Conservation (phyloP, 306 rosid species). For the Vachellia collinsii region DNA sequence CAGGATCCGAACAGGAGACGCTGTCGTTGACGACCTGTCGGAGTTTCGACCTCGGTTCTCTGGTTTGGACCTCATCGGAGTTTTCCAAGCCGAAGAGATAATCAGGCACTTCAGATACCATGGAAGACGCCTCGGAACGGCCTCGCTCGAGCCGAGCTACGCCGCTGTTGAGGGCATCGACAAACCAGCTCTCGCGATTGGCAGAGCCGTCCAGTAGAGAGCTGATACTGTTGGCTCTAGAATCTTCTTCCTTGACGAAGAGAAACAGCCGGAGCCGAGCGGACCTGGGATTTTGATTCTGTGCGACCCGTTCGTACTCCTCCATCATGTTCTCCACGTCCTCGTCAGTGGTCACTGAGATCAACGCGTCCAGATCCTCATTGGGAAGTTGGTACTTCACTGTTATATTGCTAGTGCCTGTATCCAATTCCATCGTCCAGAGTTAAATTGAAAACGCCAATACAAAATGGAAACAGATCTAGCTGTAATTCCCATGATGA, state of each 20-base stretch:
- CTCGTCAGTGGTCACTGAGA: constrained; percentile 85
- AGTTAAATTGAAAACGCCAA: neutral
- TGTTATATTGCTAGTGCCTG: constrained; percentile 66
- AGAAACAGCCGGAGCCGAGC: constrained; percentile 86
- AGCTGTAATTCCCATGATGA: neutral
- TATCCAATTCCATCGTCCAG: neutral
- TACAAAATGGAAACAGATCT: too few species aligned
- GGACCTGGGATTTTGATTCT: constrained; percentile 67
- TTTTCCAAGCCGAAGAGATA: constrained; percentile 85
- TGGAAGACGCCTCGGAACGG: constrained; percentile 85
- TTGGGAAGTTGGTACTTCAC: constrained; percentile 96
- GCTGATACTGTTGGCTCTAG: constrained; percentile 69
- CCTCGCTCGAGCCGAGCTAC: constrained; percentile 65
- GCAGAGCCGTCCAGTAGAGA: constrained; percentile 81
- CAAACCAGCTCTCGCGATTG: constrained; percentile 87
- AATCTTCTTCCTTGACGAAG: constrained; percentile 55
- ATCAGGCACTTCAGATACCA: constrained; percentile 90
- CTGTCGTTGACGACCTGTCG: constrained; percentile 45
- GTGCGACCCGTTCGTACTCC: constrained; percentile 80
- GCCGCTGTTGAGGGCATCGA: constrained; percentile 84
- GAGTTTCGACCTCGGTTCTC: constrained; percentile 49
- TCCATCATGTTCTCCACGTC: constrained; percentile 99
- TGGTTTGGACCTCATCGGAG: constrained; percentile 54
- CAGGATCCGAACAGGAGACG: constrained; percentile 77
- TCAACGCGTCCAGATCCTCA: constrained; percentile 93